Evolutionary conservation across 441 rosid genomes (phyloP), one percentile per base, ranked within the genome.

Genomic region (Syzygium malaccense): DNA sequence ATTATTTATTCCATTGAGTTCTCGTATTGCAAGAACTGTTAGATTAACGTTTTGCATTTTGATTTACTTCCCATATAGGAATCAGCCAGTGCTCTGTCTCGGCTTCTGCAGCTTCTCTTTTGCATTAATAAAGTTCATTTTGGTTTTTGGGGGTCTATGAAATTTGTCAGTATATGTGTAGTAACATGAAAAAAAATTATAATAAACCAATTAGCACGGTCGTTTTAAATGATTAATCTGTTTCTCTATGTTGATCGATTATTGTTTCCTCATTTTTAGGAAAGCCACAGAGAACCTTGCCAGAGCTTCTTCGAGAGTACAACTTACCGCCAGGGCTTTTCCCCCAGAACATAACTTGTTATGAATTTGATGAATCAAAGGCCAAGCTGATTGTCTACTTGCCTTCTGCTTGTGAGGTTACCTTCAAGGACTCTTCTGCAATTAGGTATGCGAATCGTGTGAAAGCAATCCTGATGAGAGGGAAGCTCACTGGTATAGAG

Each of bases 301-400:
- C 87, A 18, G 91, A 89, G 64, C 91, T 89, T 32, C 89, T 89
- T 56, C 87, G 86, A 60, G 89, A 89, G 86, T 94, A 96, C 96
- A 98, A 95, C 90, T 90, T 98, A 88, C 99, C 99, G 12, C 88
- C 97, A 3, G 99, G 99, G 23, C 95, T 98, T 86, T 98, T 98
- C 90, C 99, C 99, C 79, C 94, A 93, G 89, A 97, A 96, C 91
- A 88, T 95, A 87, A 93, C 93, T 86, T 97, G 98, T 87, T 98
- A 97, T 14, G 99, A 98, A 86, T 98, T 98, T 54, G 99, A 97
- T 4, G 98, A 96, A 90, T 49, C 97, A 23, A 96, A 96, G 93
- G 94, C 93, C 91, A 97, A 96, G 92, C 93, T 96, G 86, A 90
- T 94, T 3, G 99, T 98, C 62, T 95, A 94, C 93, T 92, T 98